Conservation (phyloP, 2,329 filamentous ascomycete species). For the Aaosphaeria pasadenensis region DNA sequence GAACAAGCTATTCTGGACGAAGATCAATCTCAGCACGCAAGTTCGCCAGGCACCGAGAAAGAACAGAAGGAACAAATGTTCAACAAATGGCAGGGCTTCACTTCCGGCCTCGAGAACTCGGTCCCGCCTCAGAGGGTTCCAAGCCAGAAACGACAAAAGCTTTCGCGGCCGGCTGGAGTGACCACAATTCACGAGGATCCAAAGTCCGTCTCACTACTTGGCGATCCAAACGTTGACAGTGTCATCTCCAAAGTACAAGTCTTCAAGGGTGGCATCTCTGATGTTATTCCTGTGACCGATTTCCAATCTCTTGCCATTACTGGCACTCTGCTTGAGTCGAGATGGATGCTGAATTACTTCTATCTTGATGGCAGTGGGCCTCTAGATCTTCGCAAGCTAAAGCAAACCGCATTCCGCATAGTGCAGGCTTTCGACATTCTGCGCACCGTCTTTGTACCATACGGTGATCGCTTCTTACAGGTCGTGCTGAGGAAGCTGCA, state of each 20-base stretch:
- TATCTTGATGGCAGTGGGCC: slow-evolving; percentile 28
- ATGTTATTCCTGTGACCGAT: slow-evolving; percentile 31
- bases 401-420: slow-evolving; percentile 27
- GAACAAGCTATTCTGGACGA: slow-evolving; percentile 18
- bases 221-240: slow-evolving; percentile 32
- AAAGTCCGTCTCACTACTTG: slow-evolving; percentile 28
- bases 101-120: neutral
- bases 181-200: slow-evolving; percentile 26
- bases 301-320: slow-evolving; percentile 34
- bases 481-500: slow-evolving; percentile 29
- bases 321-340: slow-evolving; percentile 30
- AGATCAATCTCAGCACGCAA: slow-evolving; percentile 2
- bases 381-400: slow-evolving; percentile 28
- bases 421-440: slow-evolving; percentile 34
- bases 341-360: slow-evolving; percentile 37
- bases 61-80: slow-evolving; percentile 12
- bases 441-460: slow-evolving; percentile 33
- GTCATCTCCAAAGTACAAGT: slow-evolving; percentile 34
- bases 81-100: slow-evolving; percentile 25
- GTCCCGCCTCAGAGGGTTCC: slow-evolving; percentile 6
- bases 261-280: slow-evolving; percentile 33
- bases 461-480: slow-evolving; percentile 31
- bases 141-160: slow-evolving; percentile 15
- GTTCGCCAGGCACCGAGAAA: neutral
- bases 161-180: slow-evolving; percentile 1